Conservation (phyloP, 768 basidiomycete genomes). For the Suillus subalutaceus region DNA sequence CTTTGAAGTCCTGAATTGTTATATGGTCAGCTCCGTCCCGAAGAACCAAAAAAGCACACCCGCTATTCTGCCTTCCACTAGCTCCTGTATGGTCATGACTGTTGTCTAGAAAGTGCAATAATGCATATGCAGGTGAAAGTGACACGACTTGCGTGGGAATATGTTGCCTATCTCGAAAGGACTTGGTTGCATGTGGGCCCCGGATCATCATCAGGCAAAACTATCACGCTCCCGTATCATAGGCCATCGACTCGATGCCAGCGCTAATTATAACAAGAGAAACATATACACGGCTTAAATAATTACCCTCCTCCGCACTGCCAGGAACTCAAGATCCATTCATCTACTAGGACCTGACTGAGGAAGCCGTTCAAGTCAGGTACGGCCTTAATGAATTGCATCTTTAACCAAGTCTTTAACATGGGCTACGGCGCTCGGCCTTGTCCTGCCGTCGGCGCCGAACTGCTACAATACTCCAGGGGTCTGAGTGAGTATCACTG, state of each 20-base stretch:
- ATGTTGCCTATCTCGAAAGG: not conserved
- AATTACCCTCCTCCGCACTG: not conserved
- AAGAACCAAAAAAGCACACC: slow-evolving; percentile 5
- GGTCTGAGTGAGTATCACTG: not conserved
- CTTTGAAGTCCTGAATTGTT: slow-evolving; percentile 31
- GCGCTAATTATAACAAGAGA: not conserved
- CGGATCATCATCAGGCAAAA: slow-evolving; percentile 3
- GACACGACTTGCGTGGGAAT: slow-evolving; percentile 6
- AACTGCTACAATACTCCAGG: not conserved
- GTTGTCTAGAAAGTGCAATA: not conserved
- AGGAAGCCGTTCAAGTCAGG: not conserved
- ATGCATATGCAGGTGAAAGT: too few species aligned
- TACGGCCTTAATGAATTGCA: not conserved
- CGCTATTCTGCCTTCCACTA: slow-evolving; percentile 36
- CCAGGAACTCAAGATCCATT: too few species aligned
- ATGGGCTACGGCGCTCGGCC: not conserved
- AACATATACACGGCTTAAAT: not conserved
- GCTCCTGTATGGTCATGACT: slow-evolving; percentile 29
- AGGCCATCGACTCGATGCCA: not conserved
- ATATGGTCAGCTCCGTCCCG: slow-evolving; percentile 6
- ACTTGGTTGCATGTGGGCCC: not conserved
- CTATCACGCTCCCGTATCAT: not conserved
- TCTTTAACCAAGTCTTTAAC: not conserved
- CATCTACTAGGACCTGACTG: not conserved
- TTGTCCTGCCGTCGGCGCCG: not conserved